Conservation (phyloP, 2,329 filamentous ascomycete genomes). For the Mollisia scopiformis region DNA sequence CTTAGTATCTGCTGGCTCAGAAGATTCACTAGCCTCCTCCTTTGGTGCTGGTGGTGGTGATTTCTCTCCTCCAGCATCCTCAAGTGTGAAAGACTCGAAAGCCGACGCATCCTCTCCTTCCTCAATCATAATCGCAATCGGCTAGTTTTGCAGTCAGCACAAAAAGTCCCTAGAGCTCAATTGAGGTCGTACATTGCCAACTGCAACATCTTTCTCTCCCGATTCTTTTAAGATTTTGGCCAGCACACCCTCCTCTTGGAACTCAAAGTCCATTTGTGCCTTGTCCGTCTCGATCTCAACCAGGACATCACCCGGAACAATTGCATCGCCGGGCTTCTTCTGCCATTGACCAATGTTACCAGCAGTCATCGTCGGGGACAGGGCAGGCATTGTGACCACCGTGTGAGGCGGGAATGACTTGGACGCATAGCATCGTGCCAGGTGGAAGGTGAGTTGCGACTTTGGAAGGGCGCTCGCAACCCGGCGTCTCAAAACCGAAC, state of each 20-base stretch:
- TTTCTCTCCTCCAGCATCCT: conserved; percentile 88
- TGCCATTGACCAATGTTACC: conserved; percentile 98
- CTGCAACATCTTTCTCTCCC: conserved; percentile 90
- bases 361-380: conserved; percentile 96
- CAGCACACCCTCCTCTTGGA: conserved; percentile 95
- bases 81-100: conserved; percentile 85
- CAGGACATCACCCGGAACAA: conserved; percentile 90
- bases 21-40: conserved; percentile 62
- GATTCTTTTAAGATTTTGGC: conserved; percentile 93
- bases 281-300: conserved; percentile 99
- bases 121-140: conserved; percentile 93
- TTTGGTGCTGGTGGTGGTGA: conserved; percentile 66
- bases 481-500: conserved; percentile 66
- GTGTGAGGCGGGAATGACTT: conserved; percentile 94
- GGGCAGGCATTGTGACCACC: conserved; percentile 94
- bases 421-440: conserved; percentile 57
- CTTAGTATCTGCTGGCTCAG: conserved; percentile 60
- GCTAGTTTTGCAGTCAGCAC: conserved; percentile 57
- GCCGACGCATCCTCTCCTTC: conserved; percentile 85
- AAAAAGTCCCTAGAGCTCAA: conserved; percentile 17
- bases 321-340: conserved; percentile 89
- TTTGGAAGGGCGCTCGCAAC: conserved; percentile 57
- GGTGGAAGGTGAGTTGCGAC: conserved; percentile 53
- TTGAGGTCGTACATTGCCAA: conserved; percentile 80
- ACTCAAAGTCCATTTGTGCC: conserved; percentile 99